Evolutionary conservation across 2,329 filamentous ascomycete genomes (phyloP).

Genomic region (Ophiostoma triangulosporum): DNA sequence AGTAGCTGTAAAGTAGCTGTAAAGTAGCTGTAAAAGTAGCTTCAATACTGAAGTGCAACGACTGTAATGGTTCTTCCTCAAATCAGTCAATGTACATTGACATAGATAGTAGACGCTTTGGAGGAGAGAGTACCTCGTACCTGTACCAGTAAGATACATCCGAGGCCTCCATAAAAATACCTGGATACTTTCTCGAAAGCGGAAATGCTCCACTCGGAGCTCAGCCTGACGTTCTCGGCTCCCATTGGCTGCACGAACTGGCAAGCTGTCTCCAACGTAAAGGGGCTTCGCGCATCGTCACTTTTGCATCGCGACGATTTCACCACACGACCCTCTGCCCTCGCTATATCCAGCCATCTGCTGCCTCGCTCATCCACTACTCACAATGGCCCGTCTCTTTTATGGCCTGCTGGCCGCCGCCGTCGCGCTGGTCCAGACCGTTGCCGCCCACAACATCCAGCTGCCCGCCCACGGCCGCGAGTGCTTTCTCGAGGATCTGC

Average conservation of each 20-base stretch:
- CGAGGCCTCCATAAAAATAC: too few species aligned
- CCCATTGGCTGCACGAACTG: constrained; percentile 9
- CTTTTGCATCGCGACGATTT: too few species aligned
- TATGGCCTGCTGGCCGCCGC: constrained; percentile 29
- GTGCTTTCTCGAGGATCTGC: constrained; percentile 91
- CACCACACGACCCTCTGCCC: neutral
- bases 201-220: neutral
- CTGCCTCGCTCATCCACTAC: neutral
- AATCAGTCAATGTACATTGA: too few species aligned
- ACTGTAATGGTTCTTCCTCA: too few species aligned
- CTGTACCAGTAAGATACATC: too few species aligned
- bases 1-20: too few species aligned
- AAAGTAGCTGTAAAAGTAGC: too few species aligned
- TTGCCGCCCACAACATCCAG: constrained; percentile 87
- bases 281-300: neutral
- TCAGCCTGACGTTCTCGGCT: constrained; percentile 1
- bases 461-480: constrained; percentile 85
- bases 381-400: constrained; percentile 13
- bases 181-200: neutral
- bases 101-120: too few species aligned
- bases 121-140: too few species aligned
- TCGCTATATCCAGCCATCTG: too few species aligned
- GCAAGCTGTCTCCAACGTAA: constrained; percentile 11
- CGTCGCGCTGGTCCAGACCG: constrained; percentile 44
- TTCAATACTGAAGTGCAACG: too few species aligned